A percentile compares a stretch with the other conserved stretches of the same genome.
These are phyloP conservation scores for Lecanicillium sp. DNA, from an alignment of 2,329 filamentous ascomycete species.

Conservation along the genomic window DNA sequence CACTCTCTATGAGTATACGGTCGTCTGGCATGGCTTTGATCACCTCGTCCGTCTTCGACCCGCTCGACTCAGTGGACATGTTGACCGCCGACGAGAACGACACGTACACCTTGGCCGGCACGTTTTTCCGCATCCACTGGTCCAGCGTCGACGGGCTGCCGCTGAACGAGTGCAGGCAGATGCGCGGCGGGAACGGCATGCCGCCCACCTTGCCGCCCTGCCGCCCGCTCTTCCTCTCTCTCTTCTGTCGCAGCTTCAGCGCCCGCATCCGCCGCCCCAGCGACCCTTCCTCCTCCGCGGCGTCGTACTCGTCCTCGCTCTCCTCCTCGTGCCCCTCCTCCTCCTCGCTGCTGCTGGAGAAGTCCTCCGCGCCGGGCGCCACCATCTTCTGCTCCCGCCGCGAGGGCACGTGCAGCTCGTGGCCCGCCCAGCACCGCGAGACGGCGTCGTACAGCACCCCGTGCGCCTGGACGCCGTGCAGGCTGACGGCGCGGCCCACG, in stretches of 20 bases:
- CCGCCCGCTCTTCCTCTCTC: neutral
- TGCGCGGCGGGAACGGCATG: constrained; percentile 73
- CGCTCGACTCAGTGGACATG: constrained; percentile 47
- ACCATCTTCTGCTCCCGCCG: constrained; percentile 50
- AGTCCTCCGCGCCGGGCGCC: constrained; percentile 42
- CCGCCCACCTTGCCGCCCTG: neutral
- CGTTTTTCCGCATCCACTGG: constrained; percentile 67
- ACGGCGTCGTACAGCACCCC: constrained; percentile 63
- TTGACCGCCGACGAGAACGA: constrained; percentile 87
- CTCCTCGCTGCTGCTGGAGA: constrained; percentile 32
- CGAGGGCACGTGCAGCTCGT: constrained; percentile 57
- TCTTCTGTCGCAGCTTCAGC: constrained; percentile 7
- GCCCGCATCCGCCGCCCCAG: constrained; percentile 14
- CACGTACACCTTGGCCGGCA: constrained; percentile 76
- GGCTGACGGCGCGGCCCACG: constrained; percentile 57
- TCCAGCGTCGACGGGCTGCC: constrained; percentile 67
- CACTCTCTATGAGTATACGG: constrained; percentile 79
- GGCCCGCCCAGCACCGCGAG: constrained; percentile 61
- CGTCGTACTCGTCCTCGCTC: constrained; percentile 27
- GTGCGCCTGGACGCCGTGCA: constrained; percentile 72
- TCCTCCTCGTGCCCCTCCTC: constrained; percentile 21
- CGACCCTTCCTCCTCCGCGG: constrained; percentile 15
- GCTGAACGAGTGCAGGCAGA: constrained; percentile 93
- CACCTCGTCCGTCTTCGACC: constrained; percentile 52
- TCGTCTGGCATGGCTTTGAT: constrained; percentile 71